Base-by-base conservation (phyloP, 306 rosid genomes). In the Spatholobus suberectus region DNA sequence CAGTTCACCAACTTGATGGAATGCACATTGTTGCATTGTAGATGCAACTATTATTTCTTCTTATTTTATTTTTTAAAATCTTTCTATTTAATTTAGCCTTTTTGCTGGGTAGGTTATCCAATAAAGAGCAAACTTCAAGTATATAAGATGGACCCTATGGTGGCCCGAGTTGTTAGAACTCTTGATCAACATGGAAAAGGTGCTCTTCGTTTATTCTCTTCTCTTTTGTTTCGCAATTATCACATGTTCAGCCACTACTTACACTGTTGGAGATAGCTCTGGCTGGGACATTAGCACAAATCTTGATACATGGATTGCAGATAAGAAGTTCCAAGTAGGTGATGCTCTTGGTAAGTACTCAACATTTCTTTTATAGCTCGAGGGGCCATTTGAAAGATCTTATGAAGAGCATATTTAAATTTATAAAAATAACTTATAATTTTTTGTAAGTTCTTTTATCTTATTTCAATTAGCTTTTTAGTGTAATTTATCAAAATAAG, bases 261-360 rank as follows among this genome's bases (percentile, higher is more conserved):
- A 92, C 70, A 43, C 3, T 7, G 99, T 96, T n/a, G 99, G 99
- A 29, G 99, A 85, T 85, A 85, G 0, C 83, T 85, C 99, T 32
- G 99, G 98, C 41, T 96, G 99, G 98, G 99, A 96, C 85, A 91
- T 93, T 27, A 96, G 99, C 87, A 77, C 92, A 6, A 63, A 90
- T 88, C 94, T 96, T n/a, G 86, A 70, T 5, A 24, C 98, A 4
- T 96, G 99, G 99, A 12, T 77, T 35, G 76, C 81, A 0, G 89
- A 75, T 84, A 93, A 96, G 85, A 89, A 59, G 8, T 96, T 93
- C 69, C 37, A 58, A 0, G 88, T 80, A 0, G 98, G 98, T 0
- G 99, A 96, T 71, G 79, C 59, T 81, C 91, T 96, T 26, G 46
- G 99, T 93, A 87, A 77, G 91, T 79, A 18, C 3, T 29, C 47